Base-by-base conservation (phyloP, 2,329 filamentous ascomycete genomes). In the Epichloe glyceriae region DNA sequence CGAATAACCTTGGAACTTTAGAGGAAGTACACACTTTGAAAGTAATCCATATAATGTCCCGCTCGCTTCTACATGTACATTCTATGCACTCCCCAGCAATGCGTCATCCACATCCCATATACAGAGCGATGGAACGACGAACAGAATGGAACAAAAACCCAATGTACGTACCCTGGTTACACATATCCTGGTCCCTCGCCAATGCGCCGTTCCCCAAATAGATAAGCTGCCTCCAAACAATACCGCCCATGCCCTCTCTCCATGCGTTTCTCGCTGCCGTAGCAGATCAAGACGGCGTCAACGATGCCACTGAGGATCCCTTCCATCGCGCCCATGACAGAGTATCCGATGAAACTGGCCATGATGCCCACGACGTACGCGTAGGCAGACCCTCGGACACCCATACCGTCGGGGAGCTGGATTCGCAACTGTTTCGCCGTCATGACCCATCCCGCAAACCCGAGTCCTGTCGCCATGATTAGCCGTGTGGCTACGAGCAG, bases 361-460 rank as follows among this genome's bases (percentile, higher is more conserved):
- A 97, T 85, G 55, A 98, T 67, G 10, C 90, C 93, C 20, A 98
- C 88, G 2, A 97, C 80, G 62, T 97, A 98, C 2, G 91, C 93
- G 65, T 98, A 98, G 22, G 93, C 75, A 60, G 88, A 95, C 8
- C 93, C 93, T 44, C 80, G 80, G 47, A 84, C 64, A 0, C 79
- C 76, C 48, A 66, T 57, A 2, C 74, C 75, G 39, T 72, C 76
- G 51, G 67, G 82, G 53, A 70, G 69, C 61, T 70, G 72, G 19
- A 93, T 72, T 48, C 77, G 73, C 4, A 96, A 73, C 67, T 86
- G 83, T 55, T 88, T 83, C 11, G 93, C 90, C 37, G 90, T 95
- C 45, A 88, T 86, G 8, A 97, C 88, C 93, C 93, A 98, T n/a
- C 88, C 91, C 4, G 87, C 90, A 61, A 97, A 95, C 1, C 91